Evolutionary conservation across 1,139 yeast genomes (phyloP).

Genomic region (Pichia sp.): DNA sequence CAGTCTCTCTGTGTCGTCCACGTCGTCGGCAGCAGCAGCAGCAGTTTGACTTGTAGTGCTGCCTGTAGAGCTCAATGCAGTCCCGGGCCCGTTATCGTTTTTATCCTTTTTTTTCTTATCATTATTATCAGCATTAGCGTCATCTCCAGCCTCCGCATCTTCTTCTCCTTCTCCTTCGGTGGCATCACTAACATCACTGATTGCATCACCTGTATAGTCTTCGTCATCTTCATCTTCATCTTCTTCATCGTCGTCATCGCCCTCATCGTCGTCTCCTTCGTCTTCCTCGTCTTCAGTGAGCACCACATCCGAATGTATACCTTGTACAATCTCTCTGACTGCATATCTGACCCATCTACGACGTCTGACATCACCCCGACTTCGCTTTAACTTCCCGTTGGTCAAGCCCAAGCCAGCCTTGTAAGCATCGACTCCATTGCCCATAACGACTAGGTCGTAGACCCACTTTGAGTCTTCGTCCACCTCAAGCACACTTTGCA

Average conservation of each 20-base stretch:
- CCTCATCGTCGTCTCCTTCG: not conserved
- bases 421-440: conserved; percentile 15
- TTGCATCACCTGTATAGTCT: not conserved
- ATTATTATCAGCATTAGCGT: not conserved
- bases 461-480: conserved; percentile 78
- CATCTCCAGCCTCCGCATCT: not conserved
- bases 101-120: not conserved
- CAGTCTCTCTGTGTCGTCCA: not conserved
- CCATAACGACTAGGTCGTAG: conserved; percentile 43
- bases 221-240: not conserved
- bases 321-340: conserved; percentile 24
- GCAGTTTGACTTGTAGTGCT: not conserved
- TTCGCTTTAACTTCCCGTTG: conserved; percentile 17
- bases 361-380: conserved; percentile 30
- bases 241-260: not conserved
- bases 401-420: conserved; percentile 19
- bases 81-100: too few relatives aligned
- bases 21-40: too few relatives aligned
- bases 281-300: not conserved
- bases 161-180: not conserved
- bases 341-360: conserved; percentile 32
- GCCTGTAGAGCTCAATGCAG: not conserved
- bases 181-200: not conserved
- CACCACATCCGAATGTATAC: conserved; percentile 4
- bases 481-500: conserved; percentile 50